phyloP scores from a whole-genome alignment of 768 basidiomycete species.

The Tylopilus subfusipes region DNA sequence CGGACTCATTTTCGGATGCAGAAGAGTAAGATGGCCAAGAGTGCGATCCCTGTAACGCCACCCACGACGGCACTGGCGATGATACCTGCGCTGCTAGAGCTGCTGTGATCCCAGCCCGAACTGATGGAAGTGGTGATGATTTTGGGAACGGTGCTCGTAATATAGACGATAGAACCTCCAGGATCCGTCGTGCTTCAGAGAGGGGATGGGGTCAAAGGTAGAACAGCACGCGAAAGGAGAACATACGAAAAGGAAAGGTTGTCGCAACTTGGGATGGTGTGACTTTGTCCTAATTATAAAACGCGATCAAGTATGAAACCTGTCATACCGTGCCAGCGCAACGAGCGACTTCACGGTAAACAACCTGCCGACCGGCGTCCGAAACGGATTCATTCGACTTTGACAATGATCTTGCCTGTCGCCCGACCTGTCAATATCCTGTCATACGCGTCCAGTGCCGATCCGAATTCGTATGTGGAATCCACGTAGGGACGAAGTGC shows the following conservation, averaged over 20 bases:
- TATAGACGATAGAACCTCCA: constrained; percentile 14
- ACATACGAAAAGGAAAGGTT: constrained; percentile 20
- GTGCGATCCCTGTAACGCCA: constrained; percentile 33
- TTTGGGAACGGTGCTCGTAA: constrained; percentile 20
- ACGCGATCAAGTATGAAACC: neutral
- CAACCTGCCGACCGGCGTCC: neutral
- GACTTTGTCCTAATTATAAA: too few relatives aligned
- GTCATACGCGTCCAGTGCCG: constrained; percentile 60
- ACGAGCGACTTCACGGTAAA: too few relatives aligned
- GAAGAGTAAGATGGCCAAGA: constrained; percentile 29
- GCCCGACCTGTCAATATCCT: constrained; percentile 52
- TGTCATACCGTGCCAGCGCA: neutral
- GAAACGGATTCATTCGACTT: constrained; percentile 31
- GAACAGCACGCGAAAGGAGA: neutral
- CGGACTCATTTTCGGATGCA: constrained; percentile 25
- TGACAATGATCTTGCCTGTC: constrained; percentile 66
- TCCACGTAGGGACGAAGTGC: constrained; percentile 53
- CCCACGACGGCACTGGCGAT: constrained; percentile 56
- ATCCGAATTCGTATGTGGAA: constrained; percentile 54
- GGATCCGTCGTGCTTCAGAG: constrained; percentile 21
- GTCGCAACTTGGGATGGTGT: constrained; percentile 18
- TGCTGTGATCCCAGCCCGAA: neutral
- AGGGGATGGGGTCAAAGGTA: neutral
- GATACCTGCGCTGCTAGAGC: constrained; percentile 30
- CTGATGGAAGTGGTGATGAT: constrained; percentile 13